Percentiles rank a stretch among this genome's conserved stretches.
Evolutionary conservation across 2,329 filamentous ascomycete species (phyloP).

Genomic region (Arthrobotrys pseudoclavata): DNA sequence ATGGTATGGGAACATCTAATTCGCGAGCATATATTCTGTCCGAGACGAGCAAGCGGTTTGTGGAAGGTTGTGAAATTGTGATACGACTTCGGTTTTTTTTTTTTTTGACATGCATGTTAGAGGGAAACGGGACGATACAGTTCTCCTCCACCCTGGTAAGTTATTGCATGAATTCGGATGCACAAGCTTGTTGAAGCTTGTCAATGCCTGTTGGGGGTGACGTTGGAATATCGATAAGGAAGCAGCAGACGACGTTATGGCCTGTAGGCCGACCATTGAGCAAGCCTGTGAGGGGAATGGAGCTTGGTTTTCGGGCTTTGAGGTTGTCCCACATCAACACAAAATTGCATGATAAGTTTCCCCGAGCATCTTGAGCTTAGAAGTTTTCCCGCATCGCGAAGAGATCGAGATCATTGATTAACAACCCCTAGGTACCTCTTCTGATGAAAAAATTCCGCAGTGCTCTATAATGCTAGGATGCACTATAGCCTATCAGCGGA

Average conservation of each 20-base stretch:
- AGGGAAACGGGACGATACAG: slow-evolving; percentile 13
- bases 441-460: slow-evolving; percentile 10
- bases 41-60: slow-evolving; percentile 1
- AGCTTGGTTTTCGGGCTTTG: not conserved
- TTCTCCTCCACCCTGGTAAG: not conserved
- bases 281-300: not conserved
- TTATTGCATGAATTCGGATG: slow-evolving; percentile 26
- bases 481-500: slow-evolving; percentile 20
- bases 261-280: slow-evolving; percentile 1
- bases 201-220: slow-evolving; percentile 22
- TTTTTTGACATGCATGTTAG: slow-evolving; percentile 17
- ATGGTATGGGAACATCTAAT: slow-evolving; percentile 5
- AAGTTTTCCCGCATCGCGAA: not conserved
- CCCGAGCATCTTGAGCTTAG: not conserved
- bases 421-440: slow-evolving; percentile 8
- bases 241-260: slow-evolving; percentile 15
- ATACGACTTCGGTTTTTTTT: slow-evolving; percentile 18
- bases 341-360: slow-evolving; percentile 10
- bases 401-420: slow-evolving; percentile 9
- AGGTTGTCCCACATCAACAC: slow-evolving; percentile 22
- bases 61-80: slow-evolving; percentile 27
- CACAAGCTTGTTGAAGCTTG: slow-evolving; percentile 31
- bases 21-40: slow-evolving; percentile 9
- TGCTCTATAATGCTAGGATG: not conserved
- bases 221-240: slow-evolving; percentile 33